Percentiles rank a stretch among this genome's conserved stretches.
phyloP scores from a whole-genome alignment of 2,329 filamentous ascomycete species.

The Escovopsis sp. region DNA sequence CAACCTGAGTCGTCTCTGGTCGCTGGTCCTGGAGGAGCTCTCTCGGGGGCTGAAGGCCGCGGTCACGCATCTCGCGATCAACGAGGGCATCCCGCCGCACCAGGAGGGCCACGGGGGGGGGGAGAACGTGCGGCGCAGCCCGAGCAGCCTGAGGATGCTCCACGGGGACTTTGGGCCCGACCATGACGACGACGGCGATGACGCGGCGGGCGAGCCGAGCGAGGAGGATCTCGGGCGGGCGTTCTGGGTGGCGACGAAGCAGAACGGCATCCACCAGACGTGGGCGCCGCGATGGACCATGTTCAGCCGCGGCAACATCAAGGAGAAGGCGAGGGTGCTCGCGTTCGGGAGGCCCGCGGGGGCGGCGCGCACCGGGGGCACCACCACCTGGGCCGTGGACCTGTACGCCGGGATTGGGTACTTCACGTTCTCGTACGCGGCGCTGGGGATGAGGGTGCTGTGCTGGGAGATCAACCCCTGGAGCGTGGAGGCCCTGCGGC shows the following conservation, averaged over 20 bases:
- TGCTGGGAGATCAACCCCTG: conserved; percentile 88
- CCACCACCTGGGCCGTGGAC: conserved; percentile 48
- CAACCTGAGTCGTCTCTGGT: conserved; percentile 29
- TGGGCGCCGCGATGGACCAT: conserved; percentile 89
- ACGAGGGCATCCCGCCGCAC: conserved; percentile 44
- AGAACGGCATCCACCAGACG: conserved; percentile 67
- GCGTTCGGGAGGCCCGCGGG: conserved; percentile 21
- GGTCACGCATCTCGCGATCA: conserved; percentile 44
- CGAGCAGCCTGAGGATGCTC: conserved; percentile 53
- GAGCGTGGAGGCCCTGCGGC: conserved; percentile 68
- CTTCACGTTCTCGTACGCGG: conserved; percentile 74
- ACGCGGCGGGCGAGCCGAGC: conserved; percentile 14
- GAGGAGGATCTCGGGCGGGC: conserved; percentile 45
- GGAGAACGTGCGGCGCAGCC: conserved; percentile 62
- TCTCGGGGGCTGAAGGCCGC: conserved; percentile 23
- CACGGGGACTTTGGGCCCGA: conserved; percentile 59
- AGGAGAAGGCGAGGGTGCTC: conserved; percentile 70
- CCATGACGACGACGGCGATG: too few relatives aligned
- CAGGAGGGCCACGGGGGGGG: conserved; percentile 11
- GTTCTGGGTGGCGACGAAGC: conserved; percentile 65
- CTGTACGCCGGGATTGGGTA: conserved; percentile 90
- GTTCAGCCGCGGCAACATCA: conserved; percentile 85
- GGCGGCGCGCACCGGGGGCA: conserved; percentile 8
- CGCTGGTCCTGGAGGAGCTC: conserved; percentile 30
- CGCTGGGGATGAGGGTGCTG: conserved; percentile 56